These are phyloP conservation scores for Lentinula sp. DNA, from an alignment of 768 basidiomycete genomes.

Conservation along the genomic window DNA sequence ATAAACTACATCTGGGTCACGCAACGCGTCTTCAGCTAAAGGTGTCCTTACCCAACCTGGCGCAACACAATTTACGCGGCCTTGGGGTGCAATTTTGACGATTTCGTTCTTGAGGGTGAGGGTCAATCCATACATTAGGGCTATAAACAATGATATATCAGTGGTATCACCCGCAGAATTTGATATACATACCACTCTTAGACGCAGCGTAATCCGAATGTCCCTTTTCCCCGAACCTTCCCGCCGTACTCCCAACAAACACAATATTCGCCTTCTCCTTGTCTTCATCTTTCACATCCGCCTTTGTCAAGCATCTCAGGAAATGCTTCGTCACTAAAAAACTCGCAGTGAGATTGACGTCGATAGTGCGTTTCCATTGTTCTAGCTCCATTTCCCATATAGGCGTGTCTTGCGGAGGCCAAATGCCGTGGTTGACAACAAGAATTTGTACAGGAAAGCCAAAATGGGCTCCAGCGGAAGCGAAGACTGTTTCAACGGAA, in stretches of 20 bases:
- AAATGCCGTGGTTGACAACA: slow-evolving; percentile 59
- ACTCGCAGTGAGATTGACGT: slow-evolving; percentile 58
- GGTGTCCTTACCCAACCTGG: slow-evolving; percentile 68
- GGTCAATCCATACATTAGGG: slow-evolving; percentile 66
- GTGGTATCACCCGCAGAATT: neutral
- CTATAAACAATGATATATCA: neutral
- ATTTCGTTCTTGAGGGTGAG: slow-evolving; percentile 76
- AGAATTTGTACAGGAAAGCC: slow-evolving; percentile 47
- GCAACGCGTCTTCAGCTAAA: slow-evolving; percentile 52
- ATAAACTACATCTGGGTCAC: slow-evolving; percentile 48
- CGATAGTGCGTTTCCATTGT: slow-evolving; percentile 58
- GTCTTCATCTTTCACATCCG: slow-evolving; percentile 25
- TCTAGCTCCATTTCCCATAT: slow-evolving; percentile 53
- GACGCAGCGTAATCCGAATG: slow-evolving; percentile 63
- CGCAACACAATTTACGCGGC: slow-evolving; percentile 63
- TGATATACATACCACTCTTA: slow-evolving; percentile 51
- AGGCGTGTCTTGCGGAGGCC: slow-evolving; percentile 36
- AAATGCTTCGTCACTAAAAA: slow-evolving; percentile 67
- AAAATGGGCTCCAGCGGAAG: slow-evolving; percentile 28
- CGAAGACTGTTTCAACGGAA: slow-evolving; percentile 47
- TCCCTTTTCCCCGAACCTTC: slow-evolving; percentile 66
- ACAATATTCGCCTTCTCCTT: slow-evolving; percentile 57
- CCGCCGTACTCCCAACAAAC: slow-evolving; percentile 65
- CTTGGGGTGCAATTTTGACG: slow-evolving; percentile 65
- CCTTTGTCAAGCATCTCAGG: slow-evolving; percentile 34